Base-by-base conservation (phyloP, 495 filamentous ascomycete species). In the Trypethelium eluteriae region DNA sequence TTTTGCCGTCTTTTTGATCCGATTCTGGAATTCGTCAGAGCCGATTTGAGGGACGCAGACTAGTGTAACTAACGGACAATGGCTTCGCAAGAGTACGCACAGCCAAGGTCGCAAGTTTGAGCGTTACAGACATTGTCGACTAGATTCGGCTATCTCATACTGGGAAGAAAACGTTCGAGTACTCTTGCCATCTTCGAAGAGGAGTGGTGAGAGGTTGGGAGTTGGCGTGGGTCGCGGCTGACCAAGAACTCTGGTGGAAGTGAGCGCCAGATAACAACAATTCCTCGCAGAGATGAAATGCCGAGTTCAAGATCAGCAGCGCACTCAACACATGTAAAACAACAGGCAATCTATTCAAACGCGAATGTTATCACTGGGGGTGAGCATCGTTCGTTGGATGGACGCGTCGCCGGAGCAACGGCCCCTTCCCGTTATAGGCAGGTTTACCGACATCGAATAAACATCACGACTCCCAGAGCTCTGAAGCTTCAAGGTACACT, bases 1-100 rank as follows among this genome's bases (percentile, higher is more conserved):
- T 70, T 89, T 90, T 16, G 94, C 95, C 82, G 97, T 93, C 35
- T 81, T 83, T 78, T 96, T 98, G 79, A 99, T 96, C 75, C 84
- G 86, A 75, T 91, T 96, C 94, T 98, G 75, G 3, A 25, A 57
- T 49, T 65, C 35, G 63, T 59, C 11, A 63, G 56, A 38, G 49
- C 49, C 57, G 38, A 62, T 49, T 47, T 61, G 66, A 49, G 56
- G 39, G 46, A 39, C 47, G 44, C 38, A 12, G 36, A 38, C 79
- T 50, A 47, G 39, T 62, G 14, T 35, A 38, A 74, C 84, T 63
- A 79, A 90, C 88, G 63, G 85, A 88, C 67, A 91, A 84, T 2
- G 88, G 88, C 71, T 91, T 91, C 16, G 88, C 88, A 12, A 89
- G 75, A 1, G 88, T 90, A 68, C 86, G 79, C 66, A 91, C 86